These are phyloP conservation scores for Fraxinus nigra DNA, from an alignment of 305 asterid species.

Conservation along the genomic window DNA sequence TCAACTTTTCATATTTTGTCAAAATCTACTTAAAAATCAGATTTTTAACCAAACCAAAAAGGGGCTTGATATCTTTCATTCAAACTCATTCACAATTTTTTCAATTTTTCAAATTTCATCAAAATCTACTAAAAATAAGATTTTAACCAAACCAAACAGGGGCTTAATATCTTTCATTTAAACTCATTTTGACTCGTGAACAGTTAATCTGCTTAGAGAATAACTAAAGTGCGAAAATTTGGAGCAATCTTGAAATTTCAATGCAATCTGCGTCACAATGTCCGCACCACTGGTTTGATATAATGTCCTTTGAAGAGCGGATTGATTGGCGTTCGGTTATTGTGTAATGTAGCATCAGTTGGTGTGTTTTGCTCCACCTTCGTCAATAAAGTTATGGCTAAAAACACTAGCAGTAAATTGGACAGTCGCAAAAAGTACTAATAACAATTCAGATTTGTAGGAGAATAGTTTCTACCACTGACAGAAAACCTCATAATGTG, in stretches of 20 bases:
- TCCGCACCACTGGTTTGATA: background rate
- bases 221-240: background rate
- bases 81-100: background rate
- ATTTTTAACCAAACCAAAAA: too few relatives aligned
- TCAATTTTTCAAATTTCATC: background rate
- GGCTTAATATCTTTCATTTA: background rate
- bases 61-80: background rate
- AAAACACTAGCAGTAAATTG: background rate
- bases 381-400: background rate
- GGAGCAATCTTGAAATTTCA: background rate
- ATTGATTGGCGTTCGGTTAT: background rate
- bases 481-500: background rate
- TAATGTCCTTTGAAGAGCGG: background rate
- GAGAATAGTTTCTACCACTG: conserved; percentile 6
- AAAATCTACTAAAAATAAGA: too few relatives aligned
- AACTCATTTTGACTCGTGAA: background rate
- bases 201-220: background rate
- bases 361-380: background rate
- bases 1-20: background rate
- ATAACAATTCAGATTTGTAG: background rate
- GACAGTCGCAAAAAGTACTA: background rate
- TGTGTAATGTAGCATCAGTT: background rate
- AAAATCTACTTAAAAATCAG: background rate
- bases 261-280: background rate
- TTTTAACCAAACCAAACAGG: background rate